Base-by-base conservation (phyloP, 306 rosid species). In the Argentina anserina region DNA sequence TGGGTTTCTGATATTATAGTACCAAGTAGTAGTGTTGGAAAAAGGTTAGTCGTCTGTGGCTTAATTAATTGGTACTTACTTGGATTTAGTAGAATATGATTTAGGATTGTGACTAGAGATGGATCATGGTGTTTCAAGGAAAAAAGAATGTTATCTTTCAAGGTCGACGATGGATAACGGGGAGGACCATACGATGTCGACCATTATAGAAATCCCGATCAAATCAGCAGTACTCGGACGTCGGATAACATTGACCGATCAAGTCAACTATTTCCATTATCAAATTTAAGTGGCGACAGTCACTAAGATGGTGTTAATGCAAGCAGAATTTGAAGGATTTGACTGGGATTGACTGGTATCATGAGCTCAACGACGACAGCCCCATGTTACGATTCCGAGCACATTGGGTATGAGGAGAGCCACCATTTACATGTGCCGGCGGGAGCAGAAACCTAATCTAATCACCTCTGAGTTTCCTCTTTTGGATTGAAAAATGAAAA, bases 1-100 rank as follows among this genome's bases (percentile, higher is more conserved):
- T 94, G 99, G 97, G 97, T 91, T 1, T 87, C 96, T 23, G 99
- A 94, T 65, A 94, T 94, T 61, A 81, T 96, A 1, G 93, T 90
- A 67, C 97, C 97, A 0, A 80, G 77, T 55, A 64, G 66, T 6
- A 69, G 73, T 8, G 63, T 77, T 39, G 26, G 25, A 74, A 68
- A 67, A 87, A 85, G 72, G 73, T 84, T 6, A 83, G 63, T 42
- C 83, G 97, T 29, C 84, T 91, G 58, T 94, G 99, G 99, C 97
- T n/a, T n/a, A n/a, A n/a, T n/a, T n/a, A n/a, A n/a, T 94, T 26
- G 97, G 99, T 29, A 91, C 99, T 76, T 94, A 89, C 72, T n/a
- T n/a, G 11, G 65, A 25, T 55, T 10, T 33, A 12, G 33, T 13
- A n/a, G 28, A 2, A 11, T 15, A 29, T 26, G 8, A 60, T 60